Conservation (phyloP, 192 early-diverging fungal genomes). For the Endogone sp. region DNA sequence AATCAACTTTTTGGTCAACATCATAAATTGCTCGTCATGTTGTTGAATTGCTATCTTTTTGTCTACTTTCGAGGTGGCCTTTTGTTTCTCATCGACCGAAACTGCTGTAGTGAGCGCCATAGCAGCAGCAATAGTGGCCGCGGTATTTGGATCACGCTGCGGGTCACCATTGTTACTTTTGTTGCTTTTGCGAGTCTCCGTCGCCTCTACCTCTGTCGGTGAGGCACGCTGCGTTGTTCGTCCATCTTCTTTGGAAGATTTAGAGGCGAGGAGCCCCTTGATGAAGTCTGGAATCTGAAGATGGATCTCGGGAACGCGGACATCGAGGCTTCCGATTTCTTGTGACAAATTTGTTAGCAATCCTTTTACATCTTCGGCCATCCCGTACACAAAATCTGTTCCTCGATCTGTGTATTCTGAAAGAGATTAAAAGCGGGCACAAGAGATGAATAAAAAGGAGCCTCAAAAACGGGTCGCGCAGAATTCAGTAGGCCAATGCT, state of each 20-base stretch:
- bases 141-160: constrained; percentile 6
- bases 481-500: too few relatives aligned
- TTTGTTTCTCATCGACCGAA: constrained; percentile 36
- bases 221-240: constrained; percentile 25
- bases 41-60: constrained; percentile 30
- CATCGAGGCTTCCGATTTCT: constrained; percentile 24
- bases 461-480: not conserved
- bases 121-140: constrained; percentile 28
- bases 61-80: constrained; percentile 37
- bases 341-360: constrained; percentile 32
- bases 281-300: constrained; percentile 32
- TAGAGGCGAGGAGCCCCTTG: constrained; percentile 15
- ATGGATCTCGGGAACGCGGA: constrained; percentile 36
- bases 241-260: not conserved
- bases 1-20: constrained; percentile 89
- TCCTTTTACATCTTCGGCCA: constrained; percentile 28
- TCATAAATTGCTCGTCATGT: constrained; percentile 79
- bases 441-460: not conserved
- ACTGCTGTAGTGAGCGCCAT: constrained; percentile 36
- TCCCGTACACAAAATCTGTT: constrained; percentile 25
- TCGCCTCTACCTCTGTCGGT: constrained; percentile 12
- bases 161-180: constrained; percentile 2
- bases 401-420: constrained; percentile 34
- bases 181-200: constrained; percentile 23
- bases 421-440: too few relatives aligned